A percentile compares a stretch with the other conserved stretches of the same genome.
Conservation (phyloP, 2,329 filamentous ascomycete genomes). For the Aureobasidium sp. region DNA sequence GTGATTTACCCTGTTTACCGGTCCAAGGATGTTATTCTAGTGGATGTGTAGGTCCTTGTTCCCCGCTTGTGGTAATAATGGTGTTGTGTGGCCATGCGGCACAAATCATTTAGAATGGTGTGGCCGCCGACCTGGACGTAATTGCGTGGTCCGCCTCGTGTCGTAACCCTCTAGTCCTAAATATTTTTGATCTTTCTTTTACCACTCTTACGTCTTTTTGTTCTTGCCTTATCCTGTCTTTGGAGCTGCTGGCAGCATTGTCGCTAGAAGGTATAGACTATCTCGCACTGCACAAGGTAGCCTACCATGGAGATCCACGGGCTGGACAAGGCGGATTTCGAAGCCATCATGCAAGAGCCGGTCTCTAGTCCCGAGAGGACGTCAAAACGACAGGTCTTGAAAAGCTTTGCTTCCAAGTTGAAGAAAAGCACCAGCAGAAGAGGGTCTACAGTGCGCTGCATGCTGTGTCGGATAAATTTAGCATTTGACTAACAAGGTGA, state of each 20-base stretch:
- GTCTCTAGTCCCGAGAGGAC: neutral
- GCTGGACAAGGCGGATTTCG: neutral
- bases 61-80: slow-evolving; percentile 6
- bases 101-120: neutral
- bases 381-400: neutral
- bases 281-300: neutral
- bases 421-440: neutral
- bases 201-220: neutral
- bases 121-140: neutral
- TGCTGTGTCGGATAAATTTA: neutral
- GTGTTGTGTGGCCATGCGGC: neutral
- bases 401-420: slow-evolving; percentile 5
- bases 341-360: slow-evolving; percentile 2
- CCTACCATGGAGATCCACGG: neutral
- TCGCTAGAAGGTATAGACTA: neutral
- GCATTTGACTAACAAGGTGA: neutral
- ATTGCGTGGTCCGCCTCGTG: slow-evolving; percentile 10
- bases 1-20: neutral
- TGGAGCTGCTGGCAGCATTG: slow-evolving; percentile 4
- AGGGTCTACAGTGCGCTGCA: neutral
- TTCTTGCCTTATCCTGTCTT: neutral
- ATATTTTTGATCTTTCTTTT: neutral
- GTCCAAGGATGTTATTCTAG: neutral
- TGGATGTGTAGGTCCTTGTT: slow-evolving; percentile 4
- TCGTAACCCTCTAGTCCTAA: neutral